Conservation (phyloP, 441 rosid species). For the Aquilaria agallochum region DNA sequence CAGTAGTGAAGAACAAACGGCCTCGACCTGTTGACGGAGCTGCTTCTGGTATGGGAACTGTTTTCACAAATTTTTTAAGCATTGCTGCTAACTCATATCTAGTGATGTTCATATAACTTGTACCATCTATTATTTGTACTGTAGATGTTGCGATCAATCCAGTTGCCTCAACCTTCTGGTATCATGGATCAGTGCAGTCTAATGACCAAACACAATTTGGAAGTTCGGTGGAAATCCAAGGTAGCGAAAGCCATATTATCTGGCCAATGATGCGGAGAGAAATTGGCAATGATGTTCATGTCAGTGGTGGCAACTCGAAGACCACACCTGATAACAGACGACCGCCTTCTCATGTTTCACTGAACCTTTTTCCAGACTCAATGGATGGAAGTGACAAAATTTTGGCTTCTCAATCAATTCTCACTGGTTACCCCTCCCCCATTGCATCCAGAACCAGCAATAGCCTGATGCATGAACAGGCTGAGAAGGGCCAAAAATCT, state of each 20-base stretch:
- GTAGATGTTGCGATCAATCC: constrained; percentile 36
- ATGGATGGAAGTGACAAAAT: constrained; percentile 27
- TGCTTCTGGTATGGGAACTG: constrained; percentile 37
- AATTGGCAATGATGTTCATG: constrained; percentile 20
- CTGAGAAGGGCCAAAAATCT: constrained; percentile 29
- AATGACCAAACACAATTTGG: constrained; percentile 33
- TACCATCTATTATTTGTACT: constrained; percentile 17
- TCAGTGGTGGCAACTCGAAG: constrained; percentile 25
- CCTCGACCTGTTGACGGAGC: constrained; percentile 48
- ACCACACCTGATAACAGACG: constrained; percentile 29
- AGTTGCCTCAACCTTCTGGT: constrained; percentile 37
- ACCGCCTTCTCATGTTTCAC: constrained; percentile 36
- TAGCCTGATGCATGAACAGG: constrained; percentile 26
- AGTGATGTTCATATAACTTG: constrained; percentile 3
- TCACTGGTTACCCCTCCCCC: constrained; percentile 24
- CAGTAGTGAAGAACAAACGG: constrained; percentile 61
- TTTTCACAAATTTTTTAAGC: constrained; percentile 4
- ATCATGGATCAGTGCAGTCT: constrained; percentile 35
- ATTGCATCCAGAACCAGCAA: constrained; percentile 24
- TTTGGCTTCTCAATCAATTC: constrained; percentile 20
- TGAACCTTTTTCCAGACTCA: constrained; percentile 38
- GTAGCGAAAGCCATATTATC: constrained; percentile 33
- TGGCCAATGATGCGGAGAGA: constrained; percentile 43
- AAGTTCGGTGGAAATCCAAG: constrained; percentile 38
- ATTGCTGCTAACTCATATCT: constrained; percentile 8